Evolutionary conservation across 495 filamentous ascomycete species (phyloP).

Genomic region (Penicillium lividum): DNA sequence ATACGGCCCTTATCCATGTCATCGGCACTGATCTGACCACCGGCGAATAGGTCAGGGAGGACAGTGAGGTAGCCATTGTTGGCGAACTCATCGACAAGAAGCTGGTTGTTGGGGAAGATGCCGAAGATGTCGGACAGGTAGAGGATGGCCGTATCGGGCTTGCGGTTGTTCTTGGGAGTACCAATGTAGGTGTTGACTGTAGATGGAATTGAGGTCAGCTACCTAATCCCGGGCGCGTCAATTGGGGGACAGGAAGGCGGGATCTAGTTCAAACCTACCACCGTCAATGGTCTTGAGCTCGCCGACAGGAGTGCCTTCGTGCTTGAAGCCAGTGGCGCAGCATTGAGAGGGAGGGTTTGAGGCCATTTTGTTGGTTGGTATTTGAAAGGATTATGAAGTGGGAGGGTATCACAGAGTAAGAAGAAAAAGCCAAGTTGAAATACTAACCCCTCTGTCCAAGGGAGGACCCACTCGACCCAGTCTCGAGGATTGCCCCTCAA

Average conservation of each 20-base stretch:
- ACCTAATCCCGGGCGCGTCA: not conserved
- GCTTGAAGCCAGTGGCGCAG: constrained; percentile 57
- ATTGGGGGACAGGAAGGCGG: not conserved
- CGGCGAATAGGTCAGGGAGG: constrained; percentile 76
- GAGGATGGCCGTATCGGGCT: constrained; percentile 42
- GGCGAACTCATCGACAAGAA: constrained; percentile 82
- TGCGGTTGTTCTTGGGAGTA: constrained; percentile 45
- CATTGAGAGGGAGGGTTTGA: constrained; percentile 58
- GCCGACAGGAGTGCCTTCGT: constrained; percentile 45
- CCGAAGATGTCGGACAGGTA: constrained; percentile 67
- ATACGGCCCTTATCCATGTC: constrained; percentile 59
- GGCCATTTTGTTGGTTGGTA: constrained; percentile 47
- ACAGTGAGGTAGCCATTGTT: constrained; percentile 77
- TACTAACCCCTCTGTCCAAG: not conserved
- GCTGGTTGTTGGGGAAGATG: constrained; percentile 74
- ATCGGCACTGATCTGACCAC: constrained; percentile 57
- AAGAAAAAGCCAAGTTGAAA: not conserved
- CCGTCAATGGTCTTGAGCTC: constrained; percentile 43
- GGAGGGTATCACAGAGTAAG: not conserved
- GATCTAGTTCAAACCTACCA: constrained; percentile 28
- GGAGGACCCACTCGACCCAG: not conserved
- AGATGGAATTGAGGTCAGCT: not conserved
- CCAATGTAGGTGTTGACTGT: constrained; percentile 45
- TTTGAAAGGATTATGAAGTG: not conserved
- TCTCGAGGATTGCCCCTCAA: not conserved